Base-by-base conservation (phyloP, 805 yeast species). In the Starmerella floris region DNA sequence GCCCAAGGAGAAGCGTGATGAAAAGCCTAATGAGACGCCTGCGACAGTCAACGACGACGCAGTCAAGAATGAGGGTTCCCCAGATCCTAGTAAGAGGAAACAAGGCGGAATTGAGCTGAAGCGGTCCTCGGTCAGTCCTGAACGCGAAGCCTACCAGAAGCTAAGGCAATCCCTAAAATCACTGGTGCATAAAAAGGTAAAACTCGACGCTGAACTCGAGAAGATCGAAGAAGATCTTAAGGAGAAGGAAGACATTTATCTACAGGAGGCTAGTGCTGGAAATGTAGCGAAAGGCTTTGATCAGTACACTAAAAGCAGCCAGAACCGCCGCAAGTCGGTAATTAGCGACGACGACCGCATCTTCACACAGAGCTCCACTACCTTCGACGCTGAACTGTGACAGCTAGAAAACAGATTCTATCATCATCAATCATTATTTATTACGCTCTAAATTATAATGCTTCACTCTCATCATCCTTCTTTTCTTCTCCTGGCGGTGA, bases 231-330 rank as follows among this genome's bases (percentile, higher is more conserved):
- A 84, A 49, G 73, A 74, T 40, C 77, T 87, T 5, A 85, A 76
- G 62, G 79, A 76, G 37, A 74, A 75, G 50, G 97, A 87, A 56
- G 76, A 79, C 9, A 72, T 74, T 13, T 87, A 87, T 57, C 72
- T 87, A 37, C 73, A 79, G 23, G 85, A 80, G 40, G 74, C 83
- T 44, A 60, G 68, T 23, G 73, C 73, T 42, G 87, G 95, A 0
- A 87, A 83, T 59, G 79, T 88, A 23, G 80, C 84, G n/a, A 79
- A 80, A 49, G 97, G 97, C 1, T 87, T 85, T 54, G 95, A 87
- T 38, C 79, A 75, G 52, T 80, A 82, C 55, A 68, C 78, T 38
- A 81, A 79, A 41, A 57, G 61, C 32, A 58, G 50, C 39, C 63
- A 58, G 68, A 70, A 56, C 67, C 74, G 61, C 63, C 72, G 45